Evolutionary conservation across 345 rosid genomes (phyloP).

Genomic region (Eucalyptus polybractea): DNA sequence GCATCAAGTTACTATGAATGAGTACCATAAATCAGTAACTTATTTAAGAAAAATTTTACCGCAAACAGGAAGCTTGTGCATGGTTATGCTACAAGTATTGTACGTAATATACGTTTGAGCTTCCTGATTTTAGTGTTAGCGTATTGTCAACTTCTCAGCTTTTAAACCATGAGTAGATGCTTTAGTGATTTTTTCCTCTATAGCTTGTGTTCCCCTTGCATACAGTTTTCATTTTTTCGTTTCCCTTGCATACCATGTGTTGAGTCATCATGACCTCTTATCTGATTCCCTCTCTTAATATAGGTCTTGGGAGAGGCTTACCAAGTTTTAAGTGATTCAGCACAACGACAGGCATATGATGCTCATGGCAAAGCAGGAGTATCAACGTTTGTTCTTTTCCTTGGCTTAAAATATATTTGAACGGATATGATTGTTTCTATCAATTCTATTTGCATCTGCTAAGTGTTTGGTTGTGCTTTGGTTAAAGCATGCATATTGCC

Average conservation of each 20-base stretch:
- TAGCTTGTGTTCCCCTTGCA: not conserved
- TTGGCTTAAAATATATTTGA: not conserved
- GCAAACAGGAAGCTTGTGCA: not conserved
- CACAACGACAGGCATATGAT: conserved; percentile 95
- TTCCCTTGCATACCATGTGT: not conserved
- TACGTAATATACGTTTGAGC: not conserved
- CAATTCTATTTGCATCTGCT: not conserved
- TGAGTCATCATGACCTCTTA: not conserved
- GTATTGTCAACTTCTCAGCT: not conserved
- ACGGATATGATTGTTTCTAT: not conserved
- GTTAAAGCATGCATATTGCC: not conserved
- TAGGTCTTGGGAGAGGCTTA: conserved; percentile 95
- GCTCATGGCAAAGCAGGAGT: conserved; percentile 87
- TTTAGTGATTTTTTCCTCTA: not conserved
- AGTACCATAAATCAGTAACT: not conserved
- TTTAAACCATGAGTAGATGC: not conserved
- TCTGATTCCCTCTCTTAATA: not conserved
- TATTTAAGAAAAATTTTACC: not conserved
- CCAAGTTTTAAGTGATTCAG: conserved; percentile 88
- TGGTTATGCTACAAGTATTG: not conserved
- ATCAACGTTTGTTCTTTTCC: conserved; percentile 62
- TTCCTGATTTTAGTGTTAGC: not conserved
- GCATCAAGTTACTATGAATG: not conserved
- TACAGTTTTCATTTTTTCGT: not conserved
- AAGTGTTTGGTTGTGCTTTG: not conserved